These are phyloP conservation scores for Thielaviopsis ethacetica DNA, from an alignment of 2,329 filamentous ascomycete genomes.

Conservation along the genomic window DNA sequence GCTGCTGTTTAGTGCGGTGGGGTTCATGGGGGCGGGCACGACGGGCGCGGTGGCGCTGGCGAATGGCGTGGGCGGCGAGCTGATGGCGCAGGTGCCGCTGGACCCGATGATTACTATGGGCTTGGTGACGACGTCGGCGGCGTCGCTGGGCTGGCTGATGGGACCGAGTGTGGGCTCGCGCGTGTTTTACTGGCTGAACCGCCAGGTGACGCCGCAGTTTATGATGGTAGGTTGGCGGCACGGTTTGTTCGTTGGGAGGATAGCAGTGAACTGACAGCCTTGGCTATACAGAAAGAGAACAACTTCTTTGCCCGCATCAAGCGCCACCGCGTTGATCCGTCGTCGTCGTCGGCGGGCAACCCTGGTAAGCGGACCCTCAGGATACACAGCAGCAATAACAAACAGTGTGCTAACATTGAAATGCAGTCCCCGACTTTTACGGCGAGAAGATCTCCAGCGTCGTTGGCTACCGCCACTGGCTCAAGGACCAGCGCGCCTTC, in stretches of 20 bases:
- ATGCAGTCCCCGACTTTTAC: conserved; percentile 78
- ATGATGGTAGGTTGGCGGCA: conserved; percentile 35
- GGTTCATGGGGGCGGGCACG: conserved; percentile 44
- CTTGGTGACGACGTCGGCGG: conserved; percentile 58
- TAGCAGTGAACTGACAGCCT: not conserved
- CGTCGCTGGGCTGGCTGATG: conserved; percentile 72
- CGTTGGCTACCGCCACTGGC: conserved; percentile 78
- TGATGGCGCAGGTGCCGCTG: conserved; percentile 57
- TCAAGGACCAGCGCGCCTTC: conserved; percentile 94
- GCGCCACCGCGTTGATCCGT: conserved; percentile 81
- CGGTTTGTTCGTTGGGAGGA: no score
- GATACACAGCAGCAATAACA: not conserved
- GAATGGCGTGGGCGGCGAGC: conserved; percentile 53
- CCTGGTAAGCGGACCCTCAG: conserved; percentile 36
- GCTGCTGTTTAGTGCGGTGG: conserved; percentile 56
- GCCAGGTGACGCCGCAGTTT: conserved; percentile 50
- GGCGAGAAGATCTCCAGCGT: conserved; percentile 97
- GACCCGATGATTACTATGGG: conserved; percentile 81
- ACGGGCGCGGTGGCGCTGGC: conserved; percentile 51
- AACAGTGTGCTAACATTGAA: not conserved
- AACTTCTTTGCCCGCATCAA: conserved; percentile 87
- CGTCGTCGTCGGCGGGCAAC: conserved; percentile 74
- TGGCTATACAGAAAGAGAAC: conserved; percentile 58
- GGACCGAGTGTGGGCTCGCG: conserved; percentile 70
- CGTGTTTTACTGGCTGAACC: conserved; percentile 62